Evolutionary conservation across 1,284 basidiomycete genomes (phyloP), one percentile per base, ranked within the genome.

Genomic region (Sporisorium exsertum): DNA sequence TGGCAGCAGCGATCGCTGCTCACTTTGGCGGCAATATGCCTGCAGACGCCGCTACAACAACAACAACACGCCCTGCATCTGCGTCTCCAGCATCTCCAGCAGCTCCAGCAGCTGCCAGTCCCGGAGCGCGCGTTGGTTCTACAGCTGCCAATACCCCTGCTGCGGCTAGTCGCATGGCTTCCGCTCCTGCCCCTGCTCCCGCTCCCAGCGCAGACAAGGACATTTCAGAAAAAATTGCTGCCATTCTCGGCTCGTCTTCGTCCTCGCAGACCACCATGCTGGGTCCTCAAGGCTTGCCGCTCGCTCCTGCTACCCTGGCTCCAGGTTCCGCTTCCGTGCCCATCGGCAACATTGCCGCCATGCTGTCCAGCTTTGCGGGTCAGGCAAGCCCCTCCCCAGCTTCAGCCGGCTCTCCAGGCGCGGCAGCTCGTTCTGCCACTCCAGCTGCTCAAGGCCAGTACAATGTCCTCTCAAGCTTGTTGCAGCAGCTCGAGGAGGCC

Each of bases 11-110:
- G 5, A 76, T 76, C 26, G 61, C 60, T 8, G 73, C 73, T 42
- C 73, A 76, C 55, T 76, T 76, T 60, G 73, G 73, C 40, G 68
- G 61, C 46, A 76, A 27, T 40, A 42, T 68, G 18, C 68, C 72
- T 22, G 65, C 47, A 22, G 52, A 49, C 29, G 20, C 62, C 26
- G 26, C 58, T 5, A 20, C 72, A 29, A 13, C 58, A 12, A 18
- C 72, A 35, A 35, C 65, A 27, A n/a, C 66, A 35, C 65, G 63
- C 12, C 16, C 58, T 10, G 33, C 60, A 26, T 15, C 51, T 45
- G 22, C 49, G 13, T 15, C 60, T 18, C 32, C 66, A 13, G 27
- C 35, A 26, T 45, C 67, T 7, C 18, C 29, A n/a, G 26, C 68
- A 26, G 54, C 67, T 7, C 18, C 29, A n/a, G 26, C 68, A 26